Evolutionary conservation across 1,284 basidiomycete genomes (phyloP).

Genomic region (Irpex sp.): DNA sequence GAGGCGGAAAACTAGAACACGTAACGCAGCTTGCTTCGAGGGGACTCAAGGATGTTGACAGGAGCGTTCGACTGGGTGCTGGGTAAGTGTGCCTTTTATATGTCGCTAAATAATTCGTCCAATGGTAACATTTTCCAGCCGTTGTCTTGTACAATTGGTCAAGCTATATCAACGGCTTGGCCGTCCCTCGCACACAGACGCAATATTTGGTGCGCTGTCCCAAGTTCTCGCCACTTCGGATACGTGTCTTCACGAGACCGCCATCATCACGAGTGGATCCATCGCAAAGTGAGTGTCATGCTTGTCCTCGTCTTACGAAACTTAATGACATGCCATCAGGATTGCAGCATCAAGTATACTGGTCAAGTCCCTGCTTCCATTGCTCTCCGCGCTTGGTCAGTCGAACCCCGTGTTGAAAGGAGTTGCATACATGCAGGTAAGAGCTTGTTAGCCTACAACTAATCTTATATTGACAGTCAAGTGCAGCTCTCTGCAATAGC

Average conservation of each 20-base stretch:
- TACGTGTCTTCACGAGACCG: slow-evolving; percentile 50
- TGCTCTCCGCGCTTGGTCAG: slow-evolving; percentile 68
- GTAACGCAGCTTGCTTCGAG: slow-evolving; percentile 35
- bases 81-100: slow-evolving; percentile 42
- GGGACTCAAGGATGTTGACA: slow-evolving; percentile 48
- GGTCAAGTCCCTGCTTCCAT: slow-evolving; percentile 54
- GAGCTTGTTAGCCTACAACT: slow-evolving; percentile 10
- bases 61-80: slow-evolving; percentile 57
- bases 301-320: neutral
- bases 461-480: neutral
- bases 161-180: slow-evolving; percentile 31
- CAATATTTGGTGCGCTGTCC: slow-evolving; percentile 43
- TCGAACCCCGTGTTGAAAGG: slow-evolving; percentile 64
- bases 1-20: slow-evolving; percentile 31
- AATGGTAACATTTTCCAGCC: slow-evolving; percentile 27
- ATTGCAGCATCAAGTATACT: slow-evolving; percentile 46
- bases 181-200: slow-evolving; percentile 30
- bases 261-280: slow-evolving; percentile 51
- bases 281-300: slow-evolving; percentile 52
- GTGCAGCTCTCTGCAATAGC: slow-evolving; percentile 56
- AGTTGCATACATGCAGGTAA: slow-evolving; percentile 65
- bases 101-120: neutral
- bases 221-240: slow-evolving; percentile 39
- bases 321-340: slow-evolving; percentile 28
- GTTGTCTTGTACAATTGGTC: slow-evolving; percentile 44